Conservation (phyloP, 2,329 filamentous ascomycete species). For the Stemphylium beticola region DNA sequence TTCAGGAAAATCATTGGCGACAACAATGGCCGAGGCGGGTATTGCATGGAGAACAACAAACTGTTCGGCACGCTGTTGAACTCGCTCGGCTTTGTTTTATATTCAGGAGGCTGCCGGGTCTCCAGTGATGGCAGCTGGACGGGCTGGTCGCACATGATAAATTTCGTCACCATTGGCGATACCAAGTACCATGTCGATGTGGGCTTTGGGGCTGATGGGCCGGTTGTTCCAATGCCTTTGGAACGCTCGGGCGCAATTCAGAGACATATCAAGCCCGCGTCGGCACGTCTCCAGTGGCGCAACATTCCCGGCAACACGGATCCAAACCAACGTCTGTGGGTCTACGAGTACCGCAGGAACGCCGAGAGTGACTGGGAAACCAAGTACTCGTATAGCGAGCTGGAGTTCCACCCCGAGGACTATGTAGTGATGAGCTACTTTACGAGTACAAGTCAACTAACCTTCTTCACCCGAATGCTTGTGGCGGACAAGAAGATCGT, state of each 20-base stretch:
- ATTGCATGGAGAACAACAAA: conserved; percentile 67
- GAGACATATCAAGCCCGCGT: conserved; percentile 40
- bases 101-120: conserved; percentile 52
- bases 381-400: conserved; percentile 67
- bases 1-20: conserved; percentile 62
- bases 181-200: conserved; percentile 51
- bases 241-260: conserved; percentile 32
- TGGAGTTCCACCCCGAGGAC: conserved; percentile 45
- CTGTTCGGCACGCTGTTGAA: conserved; percentile 60
- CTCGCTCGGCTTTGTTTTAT: conserved; percentile 58
- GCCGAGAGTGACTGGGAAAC: conserved; percentile 61
- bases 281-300: conserved; percentile 42
- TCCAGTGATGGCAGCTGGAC: conserved; percentile 31
- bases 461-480: conserved; percentile 41
- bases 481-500: conserved; percentile 60
- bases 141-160: conserved; percentile 55
- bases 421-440: conserved; percentile 44
- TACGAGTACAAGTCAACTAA: conserved; percentile 42
- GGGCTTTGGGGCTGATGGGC: conserved; percentile 51
- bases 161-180: conserved; percentile 49
- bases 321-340: conserved; percentile 51
- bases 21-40: conserved; percentile 59
- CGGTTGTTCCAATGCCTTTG: conserved; percentile 48
- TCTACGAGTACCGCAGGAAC: conserved; percentile 48
- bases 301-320: conserved; percentile 44